These are phyloP conservation scores for Daucus carota DNA, from an alignment of 129 eudicot species.

Conservation along the genomic window DH1_v3.0 NC_030387.2:5966001-5966500, in stretches of 20 bases:
- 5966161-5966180: slow-evolving; percentile 86
- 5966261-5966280: background rate
- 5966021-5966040: background rate
- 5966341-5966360: background rate
- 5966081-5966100: background rate
- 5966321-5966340: background rate
- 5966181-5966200: slow-evolving; percentile 70
- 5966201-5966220: slow-evolving; percentile 58
- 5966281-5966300: background rate
- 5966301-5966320: background rate
- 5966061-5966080: background rate
- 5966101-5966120: background rate
- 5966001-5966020: background rate
- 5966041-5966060: background rate
- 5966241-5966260: slow-evolving; percentile 80
- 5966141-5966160: background rate
- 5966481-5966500: background rate
- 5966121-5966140: background rate
- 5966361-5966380: no score
- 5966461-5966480: background rate
- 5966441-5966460: background rate
- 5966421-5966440: background rate
- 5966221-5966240: slow-evolving; percentile 75
- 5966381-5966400: no score
- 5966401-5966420: no score